These are phyloP conservation scores for Cetradonia linearis DNA, from an alignment of 495 filamentous ascomycete genomes.

Conservation along the genomic window DNA sequence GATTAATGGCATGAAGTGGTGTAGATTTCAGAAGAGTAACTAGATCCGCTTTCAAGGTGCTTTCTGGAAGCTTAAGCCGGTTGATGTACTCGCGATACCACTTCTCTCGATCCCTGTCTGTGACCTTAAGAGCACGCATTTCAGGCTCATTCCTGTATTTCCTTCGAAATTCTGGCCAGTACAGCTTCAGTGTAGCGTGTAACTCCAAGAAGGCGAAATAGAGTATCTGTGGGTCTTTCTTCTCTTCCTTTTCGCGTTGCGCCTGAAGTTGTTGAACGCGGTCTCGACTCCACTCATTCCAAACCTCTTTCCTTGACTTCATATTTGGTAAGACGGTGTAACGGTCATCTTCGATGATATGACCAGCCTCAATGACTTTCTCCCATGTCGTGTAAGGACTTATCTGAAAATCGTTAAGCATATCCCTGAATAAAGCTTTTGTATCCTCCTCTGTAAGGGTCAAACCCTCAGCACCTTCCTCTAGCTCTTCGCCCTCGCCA, in stretches of 20 bases:
- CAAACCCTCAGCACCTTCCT: constrained; percentile 59
- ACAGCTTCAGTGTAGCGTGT: constrained; percentile 76
- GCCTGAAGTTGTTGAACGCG: constrained; percentile 61
- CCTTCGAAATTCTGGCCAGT: constrained; percentile 92
- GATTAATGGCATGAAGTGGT: constrained; percentile 55
- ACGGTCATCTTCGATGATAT: constrained; percentile 71
- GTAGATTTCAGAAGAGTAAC: constrained; percentile 61
- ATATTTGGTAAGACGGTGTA: constrained; percentile 76
- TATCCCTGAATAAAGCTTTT: constrained; percentile 67
- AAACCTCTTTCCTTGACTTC: constrained; percentile 69
- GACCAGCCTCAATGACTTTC: constrained; percentile 68
- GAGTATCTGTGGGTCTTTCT: constrained; percentile 73
- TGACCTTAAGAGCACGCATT: constrained; percentile 66
- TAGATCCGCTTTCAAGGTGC: constrained; percentile 68
- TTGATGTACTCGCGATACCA: constrained; percentile 80
- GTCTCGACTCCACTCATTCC: constrained; percentile 67
- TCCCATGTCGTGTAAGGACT: constrained; percentile 93
- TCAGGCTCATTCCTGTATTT: constrained; percentile 73
- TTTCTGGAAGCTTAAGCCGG: constrained; percentile 63
- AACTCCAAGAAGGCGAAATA: constrained; percentile 76
- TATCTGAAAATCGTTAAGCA: constrained; percentile 70
- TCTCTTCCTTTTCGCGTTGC: constrained; percentile 63
- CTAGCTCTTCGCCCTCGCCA: constrained; percentile 52
- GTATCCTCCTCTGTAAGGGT: constrained; percentile 59
- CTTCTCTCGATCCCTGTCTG: constrained; percentile 85